These are phyloP conservation scores for Thermothielavioides terrestris DNA, from an alignment of 495 filamentous ascomycete species.

Conservation along the genomic window DNA sequence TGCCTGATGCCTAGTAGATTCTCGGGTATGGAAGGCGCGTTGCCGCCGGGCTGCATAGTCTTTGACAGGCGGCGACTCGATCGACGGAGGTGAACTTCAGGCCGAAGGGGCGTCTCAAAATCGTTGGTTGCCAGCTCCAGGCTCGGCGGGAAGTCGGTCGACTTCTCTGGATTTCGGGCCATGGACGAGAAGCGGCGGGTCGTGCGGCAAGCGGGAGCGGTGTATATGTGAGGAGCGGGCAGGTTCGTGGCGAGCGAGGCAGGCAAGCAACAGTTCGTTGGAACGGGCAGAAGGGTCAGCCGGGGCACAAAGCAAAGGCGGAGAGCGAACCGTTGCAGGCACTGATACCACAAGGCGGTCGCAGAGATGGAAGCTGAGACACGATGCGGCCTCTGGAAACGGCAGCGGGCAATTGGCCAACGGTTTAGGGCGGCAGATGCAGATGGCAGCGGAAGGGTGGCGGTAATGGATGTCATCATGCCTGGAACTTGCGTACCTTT, in stretches of 20 bases:
- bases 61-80: constrained; percentile 16
- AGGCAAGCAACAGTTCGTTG: not conserved
- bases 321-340: not conserved
- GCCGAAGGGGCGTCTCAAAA: not conserved
- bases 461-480: not conserved
- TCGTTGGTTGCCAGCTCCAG: not conserved
- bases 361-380: not conserved
- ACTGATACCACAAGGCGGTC: not conserved
- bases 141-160: not conserved
- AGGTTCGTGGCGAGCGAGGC: not conserved
- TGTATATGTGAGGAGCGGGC: not conserved
- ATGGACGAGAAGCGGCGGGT: not conserved
- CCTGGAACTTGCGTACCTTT: no score
- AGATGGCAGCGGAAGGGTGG: not conserved
- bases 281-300: not conserved
- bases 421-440: not conserved
- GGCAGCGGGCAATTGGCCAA: not conserved
- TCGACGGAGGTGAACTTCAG: constrained; percentile 19
- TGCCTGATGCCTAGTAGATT: constrained; percentile 11
- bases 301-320: not conserved
- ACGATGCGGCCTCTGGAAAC: not conserved
- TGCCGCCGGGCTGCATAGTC: constrained; percentile 2
- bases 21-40: constrained; percentile 8
- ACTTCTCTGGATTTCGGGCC: not conserved
- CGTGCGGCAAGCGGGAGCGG: not conserved